A percentile compares a stretch with the other conserved stretches of the same genome.
Evolutionary conservation across 2,329 filamentous ascomycete species (phyloP).

Genomic region (Alternaria solani): DNA sequence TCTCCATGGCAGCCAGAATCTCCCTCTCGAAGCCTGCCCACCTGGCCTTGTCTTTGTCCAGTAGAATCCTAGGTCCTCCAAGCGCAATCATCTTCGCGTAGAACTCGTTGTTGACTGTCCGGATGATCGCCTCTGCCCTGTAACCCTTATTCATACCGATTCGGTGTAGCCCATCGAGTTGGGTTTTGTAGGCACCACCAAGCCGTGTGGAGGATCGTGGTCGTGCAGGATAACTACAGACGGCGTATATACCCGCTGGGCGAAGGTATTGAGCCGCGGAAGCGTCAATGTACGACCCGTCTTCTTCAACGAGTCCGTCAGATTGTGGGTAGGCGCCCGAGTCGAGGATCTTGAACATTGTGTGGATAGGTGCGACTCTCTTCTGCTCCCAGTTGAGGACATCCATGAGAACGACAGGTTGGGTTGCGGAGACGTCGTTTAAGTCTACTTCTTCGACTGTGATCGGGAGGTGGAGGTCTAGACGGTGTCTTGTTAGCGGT

Average conservation of each 20-base stretch:
- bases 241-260: neutral
- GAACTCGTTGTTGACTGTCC: neutral
- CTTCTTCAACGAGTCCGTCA: neutral
- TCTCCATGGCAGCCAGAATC: neutral
- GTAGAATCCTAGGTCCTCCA: neutral
- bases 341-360: neutral
- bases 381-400: neutral
- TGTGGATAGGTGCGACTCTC: neutral
- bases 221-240: neutral
- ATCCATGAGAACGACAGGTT: neutral
- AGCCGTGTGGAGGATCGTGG: neutral
- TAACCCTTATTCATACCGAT: neutral
- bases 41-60: neutral
- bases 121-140: neutral
- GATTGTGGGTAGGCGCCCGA: neutral
- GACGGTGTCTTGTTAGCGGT: neutral
- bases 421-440: neutral
- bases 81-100: neutral
- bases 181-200: neutral
- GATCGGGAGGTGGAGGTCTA: conserved; percentile 1
- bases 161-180: neutral
- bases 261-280: neutral
- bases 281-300: neutral
- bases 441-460: neutral
- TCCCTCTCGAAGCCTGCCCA: neutral